Conservation (phyloP, 495 filamentous ascomycete species). For the Neurospora africana region DNA sequence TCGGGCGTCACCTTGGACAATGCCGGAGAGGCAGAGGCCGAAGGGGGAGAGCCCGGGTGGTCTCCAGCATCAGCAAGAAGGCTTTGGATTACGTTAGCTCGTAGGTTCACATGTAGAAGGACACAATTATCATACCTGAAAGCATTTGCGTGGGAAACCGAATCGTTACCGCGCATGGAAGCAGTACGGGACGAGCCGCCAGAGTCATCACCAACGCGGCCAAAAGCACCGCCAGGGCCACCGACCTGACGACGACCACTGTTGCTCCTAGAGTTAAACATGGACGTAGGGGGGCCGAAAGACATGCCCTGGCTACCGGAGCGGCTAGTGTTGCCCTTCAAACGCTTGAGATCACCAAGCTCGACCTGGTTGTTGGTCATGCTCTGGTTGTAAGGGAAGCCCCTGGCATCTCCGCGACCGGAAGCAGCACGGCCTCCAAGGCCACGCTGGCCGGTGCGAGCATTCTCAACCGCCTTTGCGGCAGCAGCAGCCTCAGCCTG, state of each 20-base stretch:
- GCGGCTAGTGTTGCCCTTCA: conserved; percentile 48
- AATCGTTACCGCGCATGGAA: conserved; percentile 57
- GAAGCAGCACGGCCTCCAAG: conserved; percentile 52
- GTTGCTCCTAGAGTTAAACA: conserved; percentile 70
- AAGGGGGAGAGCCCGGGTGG: conserved; percentile 52
- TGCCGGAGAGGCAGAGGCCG: conserved; percentile 47
- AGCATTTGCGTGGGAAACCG: conserved; percentile 65
- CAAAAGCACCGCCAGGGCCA: conserved; percentile 59
- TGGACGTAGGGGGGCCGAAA: conserved; percentile 60
- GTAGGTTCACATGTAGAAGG: conserved; percentile 7
- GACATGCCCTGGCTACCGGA: conserved; percentile 51
- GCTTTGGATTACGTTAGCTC: conserved; percentile 23
- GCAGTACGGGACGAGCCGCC: conserved; percentile 72
- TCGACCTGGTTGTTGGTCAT: conserved; percentile 60
- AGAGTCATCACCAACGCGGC: conserved; percentile 61
- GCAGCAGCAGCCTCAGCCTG: conserved; percentile 60
- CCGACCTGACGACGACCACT: conserved; percentile 61
- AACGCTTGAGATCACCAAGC: conserved; percentile 76
- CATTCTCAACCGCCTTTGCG: conserved; percentile 50
- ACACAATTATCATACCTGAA: conserved; percentile 61
- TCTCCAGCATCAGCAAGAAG: conserved; percentile 42
- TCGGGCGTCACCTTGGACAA: conserved; percentile 53
- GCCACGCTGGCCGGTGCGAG: conserved; percentile 50
- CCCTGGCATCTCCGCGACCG: conserved; percentile 79
- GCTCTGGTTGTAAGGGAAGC: conserved; percentile 62